A percentile compares a stretch with the other conserved stretches of the same genome.
These are phyloP conservation scores for Paraurostyla sp. DNA, from an alignment of 73 alveolate species.

Conservation along the genomic window DNA sequence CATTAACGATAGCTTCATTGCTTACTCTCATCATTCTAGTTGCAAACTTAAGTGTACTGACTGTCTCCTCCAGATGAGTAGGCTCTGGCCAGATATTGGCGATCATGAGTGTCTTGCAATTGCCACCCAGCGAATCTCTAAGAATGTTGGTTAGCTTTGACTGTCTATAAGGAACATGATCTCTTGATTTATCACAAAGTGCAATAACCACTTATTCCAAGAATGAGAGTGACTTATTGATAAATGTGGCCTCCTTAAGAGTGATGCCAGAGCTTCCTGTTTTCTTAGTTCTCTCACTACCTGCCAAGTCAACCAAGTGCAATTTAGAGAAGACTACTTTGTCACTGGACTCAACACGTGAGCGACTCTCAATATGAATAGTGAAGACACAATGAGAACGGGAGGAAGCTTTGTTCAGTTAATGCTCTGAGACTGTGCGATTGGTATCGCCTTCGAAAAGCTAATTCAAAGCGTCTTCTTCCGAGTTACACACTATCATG, in stretches of 20 bases:
- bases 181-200: constrained; percentile 95
- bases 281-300: constrained; percentile 99
- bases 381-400: constrained; percentile 99
- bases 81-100: constrained; percentile 99
- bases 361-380: constrained; percentile 94
- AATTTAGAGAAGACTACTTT: constrained; percentile 90
- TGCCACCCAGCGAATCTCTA: constrained; percentile 99
- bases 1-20: constrained; percentile 96
- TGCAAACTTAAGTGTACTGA: constrained; percentile 98
- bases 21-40: constrained; percentile 99
- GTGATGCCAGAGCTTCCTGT: constrained; percentile 94
- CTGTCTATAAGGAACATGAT: constrained; percentile 99
- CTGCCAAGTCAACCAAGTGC: constrained; percentile 99
- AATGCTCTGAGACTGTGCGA: constrained; percentile 97
- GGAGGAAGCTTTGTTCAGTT: constrained; percentile 95
- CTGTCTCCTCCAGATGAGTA: constrained; percentile 96
- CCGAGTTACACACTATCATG: constrained; percentile 84
- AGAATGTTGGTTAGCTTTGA: constrained; percentile 97
- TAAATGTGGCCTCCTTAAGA: constrained; percentile 98
- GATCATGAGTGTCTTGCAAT: constrained; percentile 98
- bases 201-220: constrained; percentile 99
- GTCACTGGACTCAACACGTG: constrained; percentile 88
- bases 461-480: constrained; percentile 97
- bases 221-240: constrained; percentile 97
- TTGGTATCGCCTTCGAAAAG: constrained; percentile 99